These are phyloP conservation scores for Suillus discolor DNA, from an alignment of 768 basidiomycete species.

Conservation along the genomic window DNA sequence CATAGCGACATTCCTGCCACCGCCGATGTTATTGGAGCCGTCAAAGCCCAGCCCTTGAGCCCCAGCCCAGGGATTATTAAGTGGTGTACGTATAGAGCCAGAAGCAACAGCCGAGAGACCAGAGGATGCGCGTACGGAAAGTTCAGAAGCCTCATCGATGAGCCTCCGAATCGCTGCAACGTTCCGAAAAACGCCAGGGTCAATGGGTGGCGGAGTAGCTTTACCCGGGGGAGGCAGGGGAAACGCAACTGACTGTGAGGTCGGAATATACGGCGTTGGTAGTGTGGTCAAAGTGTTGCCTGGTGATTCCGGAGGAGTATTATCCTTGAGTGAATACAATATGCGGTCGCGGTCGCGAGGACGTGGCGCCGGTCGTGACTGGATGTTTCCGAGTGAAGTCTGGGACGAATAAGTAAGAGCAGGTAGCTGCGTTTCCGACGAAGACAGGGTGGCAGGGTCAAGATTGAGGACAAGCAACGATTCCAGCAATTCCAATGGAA, in stretches of 20 bases:
- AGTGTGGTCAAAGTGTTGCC: constrained; percentile 36
- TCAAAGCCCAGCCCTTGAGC: constrained; percentile 68
- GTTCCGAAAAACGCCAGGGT: constrained; percentile 83
- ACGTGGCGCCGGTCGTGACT: constrained; percentile 24
- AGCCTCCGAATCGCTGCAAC: constrained; percentile 75
- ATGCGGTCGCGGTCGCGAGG: constrained; percentile 45
- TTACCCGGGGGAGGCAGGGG: constrained; percentile 62
- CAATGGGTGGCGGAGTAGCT: constrained; percentile 82
- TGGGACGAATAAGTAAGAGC: constrained; percentile 21
- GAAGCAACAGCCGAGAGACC: constrained; percentile 78
- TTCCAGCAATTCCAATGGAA: constrained; percentile 84
- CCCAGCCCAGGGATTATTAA: constrained; percentile 57
- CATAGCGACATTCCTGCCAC: constrained; percentile 80
- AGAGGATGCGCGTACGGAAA: constrained; percentile 85
- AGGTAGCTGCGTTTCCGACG: constrained; percentile 45
- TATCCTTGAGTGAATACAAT: constrained; percentile 43
- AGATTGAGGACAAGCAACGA: constrained; percentile 78
- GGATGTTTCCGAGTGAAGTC: constrained; percentile 13
- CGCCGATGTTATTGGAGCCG: constrained; percentile 50
- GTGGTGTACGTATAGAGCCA: constrained; percentile 57
- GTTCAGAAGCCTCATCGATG: constrained; percentile 88
- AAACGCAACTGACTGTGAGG: constrained; percentile 44
- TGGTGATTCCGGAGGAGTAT: constrained; percentile 50
- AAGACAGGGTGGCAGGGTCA: constrained; percentile 65
- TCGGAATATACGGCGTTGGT: constrained; percentile 33